Percentiles rank a stretch among this genome's conserved stretches.
These are phyloP conservation scores for Umbelopsis sp. DNA, from an alignment of 192 early-diverging fungal species.

Conservation along the genomic window DNA sequence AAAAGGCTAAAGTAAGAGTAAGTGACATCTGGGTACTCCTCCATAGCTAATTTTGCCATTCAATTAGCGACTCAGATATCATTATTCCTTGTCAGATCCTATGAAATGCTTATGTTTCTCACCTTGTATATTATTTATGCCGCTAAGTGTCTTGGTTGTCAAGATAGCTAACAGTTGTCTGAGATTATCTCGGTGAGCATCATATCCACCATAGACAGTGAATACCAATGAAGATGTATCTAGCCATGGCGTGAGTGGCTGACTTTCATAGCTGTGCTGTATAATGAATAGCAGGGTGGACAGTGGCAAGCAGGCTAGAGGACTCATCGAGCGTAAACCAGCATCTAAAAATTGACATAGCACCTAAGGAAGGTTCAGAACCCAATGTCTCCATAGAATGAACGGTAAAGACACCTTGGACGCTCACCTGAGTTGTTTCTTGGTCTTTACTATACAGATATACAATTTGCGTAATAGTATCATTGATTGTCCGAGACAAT, in stretches of 20 bases:
- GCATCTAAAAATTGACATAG: conserved; percentile 49
- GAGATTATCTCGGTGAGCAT: conserved; percentile 27
- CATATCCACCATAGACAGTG: conserved; percentile 51
- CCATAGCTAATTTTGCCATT: conserved; percentile 46
- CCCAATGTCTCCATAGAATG: not conserved
- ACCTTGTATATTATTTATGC: conserved; percentile 43
- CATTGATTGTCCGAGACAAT: conserved; percentile 42
- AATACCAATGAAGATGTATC: conserved; percentile 48
- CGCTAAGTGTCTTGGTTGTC: conserved; percentile 41
- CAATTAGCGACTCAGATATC: not conserved
- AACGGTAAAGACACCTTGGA: not conserved
- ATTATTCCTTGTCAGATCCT: too few species aligned
- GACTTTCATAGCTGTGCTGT: conserved; percentile 39
- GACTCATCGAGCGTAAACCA: conserved; percentile 46
- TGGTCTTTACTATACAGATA: conserved; percentile 46
- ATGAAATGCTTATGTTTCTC: not conserved
- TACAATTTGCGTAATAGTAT: conserved; percentile 40
- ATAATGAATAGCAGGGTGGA: conserved; percentile 34
- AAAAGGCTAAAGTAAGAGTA: conserved; percentile 51
- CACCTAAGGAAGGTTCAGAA: conserved; percentile 19
- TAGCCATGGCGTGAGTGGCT: conserved; percentile 48
- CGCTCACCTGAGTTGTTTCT: conserved; percentile 38
- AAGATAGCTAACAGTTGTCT: conserved; percentile 35
- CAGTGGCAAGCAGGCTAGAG: conserved; percentile 48
- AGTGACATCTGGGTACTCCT: conserved; percentile 52